phyloP scores from a whole-genome alignment of 106 monocot genomes.

The Apostasia shenzhenica region DNA sequence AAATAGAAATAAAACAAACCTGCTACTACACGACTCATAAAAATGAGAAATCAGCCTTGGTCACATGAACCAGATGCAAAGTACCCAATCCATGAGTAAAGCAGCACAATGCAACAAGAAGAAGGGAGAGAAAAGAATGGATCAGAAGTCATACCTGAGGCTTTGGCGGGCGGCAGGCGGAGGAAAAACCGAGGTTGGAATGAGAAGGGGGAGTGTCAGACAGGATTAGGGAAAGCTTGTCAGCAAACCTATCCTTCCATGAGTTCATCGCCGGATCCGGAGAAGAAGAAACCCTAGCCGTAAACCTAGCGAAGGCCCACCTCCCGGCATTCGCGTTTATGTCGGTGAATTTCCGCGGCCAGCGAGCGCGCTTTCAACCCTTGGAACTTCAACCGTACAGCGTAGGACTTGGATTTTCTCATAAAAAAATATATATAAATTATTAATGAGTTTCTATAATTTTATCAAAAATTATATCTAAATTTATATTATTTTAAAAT shows the following conservation, averaged over 20 bases:
- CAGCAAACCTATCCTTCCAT: slow-evolving; percentile 62
- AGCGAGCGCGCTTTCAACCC: too few species aligned
- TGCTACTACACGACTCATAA: background rate
- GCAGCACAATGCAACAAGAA: background rate
- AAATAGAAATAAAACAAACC: too few species aligned
- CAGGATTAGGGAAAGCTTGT: slow-evolving; percentile 52
- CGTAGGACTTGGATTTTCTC: too few species aligned
- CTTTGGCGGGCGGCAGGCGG: slow-evolving; percentile 2
- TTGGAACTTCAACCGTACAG: too few species aligned
- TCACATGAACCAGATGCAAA: background rate
- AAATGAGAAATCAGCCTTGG: background rate
- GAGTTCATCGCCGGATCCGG: slow-evolving; percentile 19
- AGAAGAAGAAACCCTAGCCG: background rate
- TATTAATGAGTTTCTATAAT: too few species aligned
- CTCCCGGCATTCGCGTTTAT: background rate
- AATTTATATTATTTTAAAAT: too few species aligned
- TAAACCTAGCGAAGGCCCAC: background rate
- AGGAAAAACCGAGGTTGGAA: background rate
- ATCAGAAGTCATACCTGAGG: background rate
- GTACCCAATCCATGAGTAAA: background rate
- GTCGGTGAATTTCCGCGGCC: too few species aligned
- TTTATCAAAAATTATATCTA: too few species aligned
- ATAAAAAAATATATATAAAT: too few species aligned
- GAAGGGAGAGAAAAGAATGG: background rate
- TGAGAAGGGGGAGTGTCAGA: slow-evolving; percentile 34